Conservation (phyloP, 306 rosid genomes). For the Corylus heterophylla region DNA sequence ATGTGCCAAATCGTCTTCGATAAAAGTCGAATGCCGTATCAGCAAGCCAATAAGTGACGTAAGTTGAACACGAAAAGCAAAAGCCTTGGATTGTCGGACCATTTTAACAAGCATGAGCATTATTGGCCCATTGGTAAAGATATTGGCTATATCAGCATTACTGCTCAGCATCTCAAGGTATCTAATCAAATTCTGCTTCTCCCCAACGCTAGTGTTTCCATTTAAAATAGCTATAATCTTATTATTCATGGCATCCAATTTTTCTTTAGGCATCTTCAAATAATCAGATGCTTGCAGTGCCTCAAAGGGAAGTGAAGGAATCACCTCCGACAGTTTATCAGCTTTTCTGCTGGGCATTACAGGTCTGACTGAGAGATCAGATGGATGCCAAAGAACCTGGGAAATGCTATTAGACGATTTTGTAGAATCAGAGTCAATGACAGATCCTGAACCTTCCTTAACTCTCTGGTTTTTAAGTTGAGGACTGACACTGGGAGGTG, state of each 20-base stretch:
- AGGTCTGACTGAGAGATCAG: constrained; percentile 96
- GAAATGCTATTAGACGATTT: constrained; percentile 58
- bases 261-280: constrained; percentile 78
- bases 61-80: constrained; percentile 89
- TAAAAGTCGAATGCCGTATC: constrained; percentile 87
- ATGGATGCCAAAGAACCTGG: constrained; percentile 84
- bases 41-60: constrained; percentile 86
- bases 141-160: constrained; percentile 88
- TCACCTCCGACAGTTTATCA: constrained; percentile 68
- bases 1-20: constrained; percentile 81
- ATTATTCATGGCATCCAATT: constrained; percentile 58
- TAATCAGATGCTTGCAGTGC: constrained; percentile 77
- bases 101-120: constrained; percentile 89
- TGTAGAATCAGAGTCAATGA: constrained; percentile 57
- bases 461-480: constrained; percentile 63
- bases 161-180: constrained; percentile 90
- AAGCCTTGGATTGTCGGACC: constrained; percentile 82
- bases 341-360: constrained; percentile 95
- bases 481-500: constrained; percentile 74
- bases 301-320: constrained; percentile 90
- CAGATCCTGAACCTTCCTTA: constrained; percentile 72
- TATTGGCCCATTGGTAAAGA: constrained; percentile 95
- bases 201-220: constrained; percentile 75
- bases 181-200: constrained; percentile 87
- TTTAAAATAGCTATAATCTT: constrained; percentile 64